Evolutionary conservation across 768 basidiomycete species (phyloP).

Genomic region (Melanogaster broomeanus): DNA sequence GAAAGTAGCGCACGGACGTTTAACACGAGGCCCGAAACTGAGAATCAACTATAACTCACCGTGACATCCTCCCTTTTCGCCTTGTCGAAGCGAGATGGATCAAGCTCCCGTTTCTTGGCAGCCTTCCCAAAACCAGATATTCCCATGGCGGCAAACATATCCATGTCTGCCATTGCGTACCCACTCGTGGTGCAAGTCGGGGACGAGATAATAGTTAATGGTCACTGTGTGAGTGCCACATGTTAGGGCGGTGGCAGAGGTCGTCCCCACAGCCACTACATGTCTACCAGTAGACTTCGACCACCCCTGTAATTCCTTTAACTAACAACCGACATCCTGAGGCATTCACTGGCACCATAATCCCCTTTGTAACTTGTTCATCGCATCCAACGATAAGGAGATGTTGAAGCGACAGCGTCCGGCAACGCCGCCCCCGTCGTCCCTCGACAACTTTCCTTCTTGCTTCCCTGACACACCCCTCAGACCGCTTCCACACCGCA

Average conservation of each 20-base stretch:
- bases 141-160: conserved; percentile 81
- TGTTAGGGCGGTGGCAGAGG: conserved; percentile 17
- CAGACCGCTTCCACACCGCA: conserved; percentile 13
- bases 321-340: neutral
- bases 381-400: conserved; percentile 7
- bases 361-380: conserved; percentile 1
- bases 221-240: neutral
- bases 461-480: conserved; percentile 13
- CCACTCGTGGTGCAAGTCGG: neutral
- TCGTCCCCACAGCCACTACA: conserved; percentile 10
- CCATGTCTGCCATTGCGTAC: conserved; percentile 55
- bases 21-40: conserved; percentile 21
- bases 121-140: conserved; percentile 84
- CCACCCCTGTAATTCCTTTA: conserved; percentile 13
- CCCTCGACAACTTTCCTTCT: conserved; percentile 26
- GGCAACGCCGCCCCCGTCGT: conserved; percentile 42
- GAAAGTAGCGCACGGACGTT: conserved; percentile 10
- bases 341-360: conserved; percentile 1
- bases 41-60: conserved; percentile 20
- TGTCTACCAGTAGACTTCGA: conserved; percentile 16
- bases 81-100: conserved; percentile 79
- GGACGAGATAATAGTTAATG: neutral
- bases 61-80: conserved; percentile 55
- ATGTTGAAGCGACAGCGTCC: conserved; percentile 61
- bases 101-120: conserved; percentile 61